Base-by-base conservation (phyloP, 2,329 filamentous ascomycete genomes). In the Tolypocladium pustulatum region DNA sequence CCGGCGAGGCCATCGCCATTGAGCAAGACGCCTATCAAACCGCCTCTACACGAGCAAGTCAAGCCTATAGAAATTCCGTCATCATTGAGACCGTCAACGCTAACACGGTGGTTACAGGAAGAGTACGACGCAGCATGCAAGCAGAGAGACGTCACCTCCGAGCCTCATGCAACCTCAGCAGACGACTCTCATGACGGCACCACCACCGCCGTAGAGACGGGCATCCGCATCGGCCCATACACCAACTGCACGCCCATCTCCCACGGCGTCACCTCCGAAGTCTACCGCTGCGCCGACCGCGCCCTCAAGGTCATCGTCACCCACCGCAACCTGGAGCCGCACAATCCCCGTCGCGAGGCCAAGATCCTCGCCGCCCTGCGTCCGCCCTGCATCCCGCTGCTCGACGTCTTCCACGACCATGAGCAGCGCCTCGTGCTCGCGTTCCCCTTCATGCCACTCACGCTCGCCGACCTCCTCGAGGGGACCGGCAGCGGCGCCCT, bases 261-360 rank as follows among this genome's bases (percentile, higher is more conserved):
- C 53, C 77, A 78, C 62, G 94, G 94, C 25, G 77, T 93, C 15
- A 94, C 91, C 61, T 94, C 93, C 22, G 84, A 87, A 58, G 85
- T 99, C 56, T 97, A 92, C 75, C 87, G 87, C 65, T 85, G 85
- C 46, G 74, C 70, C 27, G 65, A 74, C 57, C 75, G 77, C 22
- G 94, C 93, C 2, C 77, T 99, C 55, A 99, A 99, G 70, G 85
- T 97, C 60, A 96, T 94, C 40, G 85, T 84, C 34, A 86, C 90
- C 37, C 86, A 86, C 41, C 78, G 81, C 57, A 85, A 88, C 74
- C 81, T 86, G 41, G 85, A 89, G 60, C 94, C 94, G 12, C 94
- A 99, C 72, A 86, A 95, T 69, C 88, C 91, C 1, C 76, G 81
- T 54, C 85, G 90, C 51, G 94, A 99, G 75, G 86, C 86, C 57